These are phyloP conservation scores for Ceratobasidium sp. DNA, from an alignment of 1,284 basidiomycete species.

Conservation along the genomic window DNA sequence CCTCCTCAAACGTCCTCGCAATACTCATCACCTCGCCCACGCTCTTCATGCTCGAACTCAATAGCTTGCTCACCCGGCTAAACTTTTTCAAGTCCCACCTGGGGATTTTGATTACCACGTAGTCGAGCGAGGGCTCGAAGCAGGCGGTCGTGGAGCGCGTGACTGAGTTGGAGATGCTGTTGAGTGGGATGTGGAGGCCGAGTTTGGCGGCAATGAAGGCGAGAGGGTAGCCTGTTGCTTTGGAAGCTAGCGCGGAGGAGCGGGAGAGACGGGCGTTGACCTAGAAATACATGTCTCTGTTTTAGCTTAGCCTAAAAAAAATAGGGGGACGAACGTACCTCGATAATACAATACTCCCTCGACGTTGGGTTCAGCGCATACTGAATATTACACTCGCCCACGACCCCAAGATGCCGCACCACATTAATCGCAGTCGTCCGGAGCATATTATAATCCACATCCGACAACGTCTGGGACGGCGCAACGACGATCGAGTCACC, in stretches of 20 bases:
- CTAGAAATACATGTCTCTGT: constrained; percentile 56
- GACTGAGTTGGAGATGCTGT: constrained; percentile 98
- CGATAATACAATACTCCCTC: constrained; percentile 98
- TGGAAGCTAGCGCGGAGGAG: constrained; percentile 97
- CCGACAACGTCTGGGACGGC: constrained; percentile 97
- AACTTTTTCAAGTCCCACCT: constrained; percentile 99
- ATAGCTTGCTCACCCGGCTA: constrained; percentile 85
- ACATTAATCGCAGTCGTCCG: constrained; percentile 98
- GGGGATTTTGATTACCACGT: constrained; percentile 98
- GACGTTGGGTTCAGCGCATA: constrained; percentile 97
- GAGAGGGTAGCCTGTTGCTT: constrained; percentile 98
- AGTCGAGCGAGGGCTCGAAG: constrained; percentile 98
- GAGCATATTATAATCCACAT: constrained; percentile 98
- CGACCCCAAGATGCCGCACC: constrained; percentile 95
- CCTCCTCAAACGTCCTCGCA: constrained; percentile 97
- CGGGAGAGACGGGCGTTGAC: constrained; percentile 99
- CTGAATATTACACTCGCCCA: constrained; percentile 99
- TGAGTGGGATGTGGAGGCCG: constrained; percentile 95
- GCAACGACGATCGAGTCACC: constrained; percentile 99
- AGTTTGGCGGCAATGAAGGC: constrained; percentile 99
- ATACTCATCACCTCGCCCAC: constrained; percentile 99
- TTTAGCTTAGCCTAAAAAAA: background rate
- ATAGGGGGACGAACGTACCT: constrained; percentile 63
- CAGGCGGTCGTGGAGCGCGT: constrained; percentile 97
- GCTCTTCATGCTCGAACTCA: constrained; percentile 98